Base-by-base conservation (phyloP, 441 rosid genomes). In the Mallotus repandus region DNA sequence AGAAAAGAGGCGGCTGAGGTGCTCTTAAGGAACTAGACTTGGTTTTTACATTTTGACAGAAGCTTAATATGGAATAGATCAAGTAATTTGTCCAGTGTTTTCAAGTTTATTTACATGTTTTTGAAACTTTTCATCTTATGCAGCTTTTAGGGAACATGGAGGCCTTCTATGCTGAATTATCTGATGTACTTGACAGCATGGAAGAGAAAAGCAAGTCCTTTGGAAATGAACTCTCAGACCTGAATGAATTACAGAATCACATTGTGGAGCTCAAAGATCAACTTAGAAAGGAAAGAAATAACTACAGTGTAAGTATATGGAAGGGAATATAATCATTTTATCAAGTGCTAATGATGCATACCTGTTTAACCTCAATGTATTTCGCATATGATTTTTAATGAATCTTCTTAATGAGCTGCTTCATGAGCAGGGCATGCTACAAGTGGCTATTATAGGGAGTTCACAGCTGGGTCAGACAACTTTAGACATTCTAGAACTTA, bases 1-100 rank as follows among this genome's bases (percentile, higher is more conserved):
- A 84, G 82, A 29, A 88, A 90, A 81, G 98, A 93, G 74, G 97
- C 96, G 48, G 83, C 79, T 0, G 94, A 85, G 97, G 99, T 95
- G 66, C 68, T 66, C 63, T 67, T 21, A 43, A 66, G 29, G 70
- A 57, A 19, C 48, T 45, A 43, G 13, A 63, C 45, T 67, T 50
- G 22, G 10, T 58, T 49, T 50, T 71, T 75, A 29, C 66, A 55
- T 74, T 81, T 35, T 62, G 41, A 53, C 68, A 35, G 12, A 22
- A 11, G 60, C 29, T 19, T 63, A 15, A 45, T 5, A 5, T 70
- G 56, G 71, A 68, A 65, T 41, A 43, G 66, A 57, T 69, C 55
- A 45, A 21, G 48, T 72, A 71, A 60, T 60, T 61, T 9, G 19
- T 60, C 43, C 16, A n/a, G 41, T 64, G 64, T 25, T 41, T 74